Percentiles rank a stretch among this genome's conserved stretches.
These are phyloP conservation scores for Aspergillus udagawae DNA, from an alignment of 2,329 filamentous ascomycete genomes.

Conservation along the genomic window DNA sequence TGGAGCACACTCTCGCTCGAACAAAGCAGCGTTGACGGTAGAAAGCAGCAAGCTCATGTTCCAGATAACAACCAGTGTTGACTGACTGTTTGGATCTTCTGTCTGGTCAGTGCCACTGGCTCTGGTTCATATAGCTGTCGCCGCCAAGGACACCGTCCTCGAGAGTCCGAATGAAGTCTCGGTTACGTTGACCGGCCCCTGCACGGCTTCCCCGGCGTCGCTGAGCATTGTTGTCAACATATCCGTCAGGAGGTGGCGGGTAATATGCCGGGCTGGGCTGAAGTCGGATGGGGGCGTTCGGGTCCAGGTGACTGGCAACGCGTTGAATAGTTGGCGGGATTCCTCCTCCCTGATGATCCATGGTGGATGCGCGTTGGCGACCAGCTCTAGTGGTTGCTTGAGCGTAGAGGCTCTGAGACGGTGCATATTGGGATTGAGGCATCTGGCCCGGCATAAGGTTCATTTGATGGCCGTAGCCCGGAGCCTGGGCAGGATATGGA, in stretches of 20 bases:
- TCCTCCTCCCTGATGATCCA: constrained; percentile 90
- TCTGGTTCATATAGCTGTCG: constrained; percentile 76
- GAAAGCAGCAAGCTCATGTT: not conserved
- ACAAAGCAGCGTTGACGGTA: constrained; percentile 7
- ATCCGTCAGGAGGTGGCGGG: constrained; percentile 82
- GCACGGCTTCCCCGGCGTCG: constrained; percentile 73
- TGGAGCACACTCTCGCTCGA: constrained; percentile 13
- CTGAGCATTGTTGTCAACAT: constrained; percentile 62
- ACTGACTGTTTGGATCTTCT: not conserved
- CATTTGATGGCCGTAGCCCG: constrained; percentile 69
- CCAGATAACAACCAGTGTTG: not conserved
- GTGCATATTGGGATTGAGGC: constrained; percentile 60
- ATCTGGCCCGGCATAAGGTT: constrained; percentile 65
- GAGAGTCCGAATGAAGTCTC: constrained; percentile 90
- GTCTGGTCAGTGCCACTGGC: constrained; percentile 64
- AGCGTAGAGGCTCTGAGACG: constrained; percentile 69
- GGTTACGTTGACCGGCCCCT: constrained; percentile 51
- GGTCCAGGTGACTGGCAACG: constrained; percentile 93
- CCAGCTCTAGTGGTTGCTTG: constrained; percentile 73
- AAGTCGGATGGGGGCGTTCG: constrained; percentile 85
- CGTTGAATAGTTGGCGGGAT: constrained; percentile 90
- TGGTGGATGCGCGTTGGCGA: constrained; percentile 87
- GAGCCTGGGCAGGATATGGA: constrained; percentile 70
- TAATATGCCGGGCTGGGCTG: constrained; percentile 98
- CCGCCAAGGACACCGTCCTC: constrained; percentile 85